Conservation (phyloP, 2,329 filamentous ascomycete species). For the Cytospora schulzeri region DNA sequence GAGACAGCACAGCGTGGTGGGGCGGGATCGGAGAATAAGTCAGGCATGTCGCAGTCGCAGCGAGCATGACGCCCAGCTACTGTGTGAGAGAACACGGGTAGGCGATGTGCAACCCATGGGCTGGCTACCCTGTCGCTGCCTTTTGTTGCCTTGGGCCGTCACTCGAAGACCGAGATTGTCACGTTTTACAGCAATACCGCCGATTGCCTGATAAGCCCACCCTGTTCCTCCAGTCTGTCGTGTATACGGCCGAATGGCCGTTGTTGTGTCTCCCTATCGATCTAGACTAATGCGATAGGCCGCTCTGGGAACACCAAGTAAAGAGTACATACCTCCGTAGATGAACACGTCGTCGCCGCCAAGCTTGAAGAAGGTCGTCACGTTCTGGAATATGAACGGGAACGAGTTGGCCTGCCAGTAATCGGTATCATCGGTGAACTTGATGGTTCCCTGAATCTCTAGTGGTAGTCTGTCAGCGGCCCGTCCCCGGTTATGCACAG, state of each 20-base stretch:
- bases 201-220: background rate
- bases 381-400: constrained; percentile 65
- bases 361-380: constrained; percentile 67
- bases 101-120: background rate
- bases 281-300: background rate
- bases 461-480: constrained; percentile 26
- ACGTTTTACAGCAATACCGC: background rate
- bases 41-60: constrained; percentile 3
- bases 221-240: background rate
- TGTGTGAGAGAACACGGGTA: background rate
- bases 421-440: constrained; percentile 65
- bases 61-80: constrained; percentile 7
- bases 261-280: background rate
- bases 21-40: constrained; percentile 2
- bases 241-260: constrained; percentile 17
- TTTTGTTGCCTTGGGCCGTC: constrained; percentile 2
- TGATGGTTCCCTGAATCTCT: constrained; percentile 42
- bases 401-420: constrained; percentile 69
- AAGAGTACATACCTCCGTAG: constrained; percentile 52
- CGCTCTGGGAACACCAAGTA: background rate
- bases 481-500: constrained; percentile 4
- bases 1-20: background rate
- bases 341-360: constrained; percentile 68
- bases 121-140: background rate
- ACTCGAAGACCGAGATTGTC: constrained; percentile 2